Evolutionary conservation across 306 rosid genomes (phyloP), one percentile per base, ranked within the genome.

Genomic region (Biancaea sappan): DNA sequence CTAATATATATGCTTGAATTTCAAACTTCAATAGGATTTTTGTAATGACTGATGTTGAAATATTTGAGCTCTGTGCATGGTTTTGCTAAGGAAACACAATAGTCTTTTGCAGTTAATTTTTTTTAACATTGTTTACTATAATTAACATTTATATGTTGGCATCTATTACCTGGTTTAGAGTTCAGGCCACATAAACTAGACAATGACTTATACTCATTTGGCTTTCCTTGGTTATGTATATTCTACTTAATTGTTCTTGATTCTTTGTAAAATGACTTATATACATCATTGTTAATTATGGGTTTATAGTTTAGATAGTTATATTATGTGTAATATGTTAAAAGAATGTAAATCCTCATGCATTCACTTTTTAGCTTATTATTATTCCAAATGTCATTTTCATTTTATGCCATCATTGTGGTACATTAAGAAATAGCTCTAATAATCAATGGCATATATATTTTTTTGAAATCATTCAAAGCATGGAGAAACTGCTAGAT

Each of bases 401-500:
- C 25, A 73, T 70, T 53, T 69, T 19, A 41, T 56, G 69, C 19
- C 35, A 35, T 72, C 31, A 25, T 63, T 62, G 26, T 61, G 78
- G 64, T 72, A 31, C 70, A 34, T 70, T 54, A 52, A 69, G 54
- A 60, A 29, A 72, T 28, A 77, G 21, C 46, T 51, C 52, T 75
- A 61, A 50, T 58, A 51, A 53, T 31, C 35, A 48, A 22, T 66
- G 22, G 41, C 64, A 31, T 37, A n/a, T 74, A 43, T 66, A 38
- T 26, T 58, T 71, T 63, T n/a, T n/a, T n/a, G 72, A 54, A 71
- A 66, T 74, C 62, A 28, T 83, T 82, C 90, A 94, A 97, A 86
- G 95, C 79, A 82, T 90, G 89, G 85, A 72, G 6, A 86, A 79
- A 54, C 75, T 94, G 44, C 73, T 87, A 47, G 86, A 81, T 63